These are phyloP conservation scores for Guadua angustifolia DNA, from an alignment of 176 grass and related monocot species.

Conservation along the genomic window DNA sequence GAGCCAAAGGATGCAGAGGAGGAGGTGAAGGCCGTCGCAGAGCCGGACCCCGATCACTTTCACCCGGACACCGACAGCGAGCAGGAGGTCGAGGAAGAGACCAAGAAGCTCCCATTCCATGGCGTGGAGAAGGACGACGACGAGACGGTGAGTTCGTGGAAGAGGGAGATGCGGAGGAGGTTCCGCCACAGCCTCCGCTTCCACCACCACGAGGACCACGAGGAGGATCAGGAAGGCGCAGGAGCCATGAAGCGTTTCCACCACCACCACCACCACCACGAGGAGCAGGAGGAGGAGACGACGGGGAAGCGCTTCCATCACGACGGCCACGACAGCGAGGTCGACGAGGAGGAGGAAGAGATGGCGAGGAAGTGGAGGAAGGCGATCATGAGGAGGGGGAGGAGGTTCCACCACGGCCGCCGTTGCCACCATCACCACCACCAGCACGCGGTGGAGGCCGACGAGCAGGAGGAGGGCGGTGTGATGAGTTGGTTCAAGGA, in stretches of 20 bases:
- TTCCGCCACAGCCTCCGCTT: background rate
- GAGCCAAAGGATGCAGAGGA: background rate
- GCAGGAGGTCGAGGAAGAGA: background rate
- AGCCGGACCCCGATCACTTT: constrained; percentile 40
- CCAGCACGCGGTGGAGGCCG: background rate
- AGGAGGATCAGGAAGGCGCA: background rate
- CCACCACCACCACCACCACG: background rate
- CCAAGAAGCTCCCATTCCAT: background rate
- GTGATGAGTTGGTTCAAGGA: constrained; percentile 32
- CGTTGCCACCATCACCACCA: background rate
- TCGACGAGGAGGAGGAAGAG: constrained; percentile 33
- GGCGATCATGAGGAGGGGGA: constrained; percentile 7
- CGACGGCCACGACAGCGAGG: background rate
- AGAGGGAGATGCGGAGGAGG: constrained; percentile 38
- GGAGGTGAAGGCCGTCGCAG: constrained; percentile 14
- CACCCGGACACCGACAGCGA: background rate
- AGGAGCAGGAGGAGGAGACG: background rate
- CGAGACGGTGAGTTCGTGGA: constrained; percentile 26
- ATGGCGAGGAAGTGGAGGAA: constrained; percentile 35
- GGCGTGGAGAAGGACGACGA: background rate
- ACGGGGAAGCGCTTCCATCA: constrained; percentile 26
- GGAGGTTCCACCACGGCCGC: constrained; percentile 20
- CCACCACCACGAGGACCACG: background rate
- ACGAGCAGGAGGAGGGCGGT: background rate
- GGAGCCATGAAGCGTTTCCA: background rate